phyloP scores from a whole-genome alignment of 352 stramenopile species.

The Phytophthora megakarya region DNA sequence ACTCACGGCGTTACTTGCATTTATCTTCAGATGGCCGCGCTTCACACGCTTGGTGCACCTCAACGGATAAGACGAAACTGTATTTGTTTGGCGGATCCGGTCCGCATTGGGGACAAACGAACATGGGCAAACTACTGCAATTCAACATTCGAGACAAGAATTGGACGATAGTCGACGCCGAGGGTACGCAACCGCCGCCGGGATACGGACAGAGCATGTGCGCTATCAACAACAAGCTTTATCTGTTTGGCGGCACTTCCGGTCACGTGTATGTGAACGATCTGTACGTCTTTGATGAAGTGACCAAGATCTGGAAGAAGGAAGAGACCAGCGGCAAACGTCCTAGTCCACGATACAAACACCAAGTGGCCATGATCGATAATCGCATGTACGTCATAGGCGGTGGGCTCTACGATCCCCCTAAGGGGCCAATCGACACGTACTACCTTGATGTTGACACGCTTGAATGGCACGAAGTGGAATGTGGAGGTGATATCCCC shows the following conservation, averaged over 20 bases:
- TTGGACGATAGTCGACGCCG: constrained; percentile 78
- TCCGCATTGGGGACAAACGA: constrained; percentile 84
- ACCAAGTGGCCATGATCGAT: constrained; percentile 69
- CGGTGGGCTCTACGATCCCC: constrained; percentile 79
- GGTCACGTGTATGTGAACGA: constrained; percentile 87
- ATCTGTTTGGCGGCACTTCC: constrained; percentile 82
- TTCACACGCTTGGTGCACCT: constrained; percentile 78
- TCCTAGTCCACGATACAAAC: constrained; percentile 83
- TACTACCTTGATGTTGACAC: constrained; percentile 80
- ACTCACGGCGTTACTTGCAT: neutral
- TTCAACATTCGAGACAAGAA: constrained; percentile 80
- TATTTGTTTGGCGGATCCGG: constrained; percentile 82
- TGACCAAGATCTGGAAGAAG: constrained; percentile 73
- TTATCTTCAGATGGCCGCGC: constrained; percentile 59
- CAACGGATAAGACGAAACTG: constrained; percentile 74
- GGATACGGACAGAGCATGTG: constrained; percentile 82
- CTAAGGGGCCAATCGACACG: constrained; percentile 79
- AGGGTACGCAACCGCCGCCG: constrained; percentile 66
- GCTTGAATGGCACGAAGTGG: constrained; percentile 65
- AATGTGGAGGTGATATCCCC: constrained; percentile 63
- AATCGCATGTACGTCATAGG: constrained; percentile 85
- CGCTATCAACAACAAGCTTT: constrained; percentile 79
- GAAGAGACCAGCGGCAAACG: constrained; percentile 62
- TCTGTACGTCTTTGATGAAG: constrained; percentile 82
- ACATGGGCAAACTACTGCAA: constrained; percentile 86